Base-by-base conservation (phyloP, 2,329 filamentous ascomycete genomes). In the Ascochyta rabiei region DNA sequence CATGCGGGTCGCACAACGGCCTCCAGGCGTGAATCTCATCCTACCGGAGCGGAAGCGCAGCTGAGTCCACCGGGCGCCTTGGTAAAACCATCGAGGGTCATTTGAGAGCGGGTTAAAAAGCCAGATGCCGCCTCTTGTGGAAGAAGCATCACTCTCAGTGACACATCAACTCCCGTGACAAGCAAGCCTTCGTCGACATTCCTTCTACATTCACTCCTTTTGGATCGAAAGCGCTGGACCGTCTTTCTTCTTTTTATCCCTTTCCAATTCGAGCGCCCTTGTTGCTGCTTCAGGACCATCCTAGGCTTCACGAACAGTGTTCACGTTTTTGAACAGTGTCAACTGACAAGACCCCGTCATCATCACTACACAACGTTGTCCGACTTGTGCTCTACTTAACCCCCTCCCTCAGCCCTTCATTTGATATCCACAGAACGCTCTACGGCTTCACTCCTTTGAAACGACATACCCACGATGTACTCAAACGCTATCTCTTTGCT, bases 101-200 rank as follows among this genome's bases (percentile, higher is more conserved):
- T 50, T 48, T 51, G 48, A 6, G 38, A 33, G 49, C 43, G 43
- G 51, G 53, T 67, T 66, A 65, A 65, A 65, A 66, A 60, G 56
- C 57, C 52, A 57, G 34, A 56, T 40, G 46, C 54, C 54, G 54
- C 60, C 56, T 55, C 39, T 57, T 58, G 38, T 56, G 61, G 57
- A 61, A 62, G 47, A 55, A 35, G 45, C 60, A 60, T 63, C 63
- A 64, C 64, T 64, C 53, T 55, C 59, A 47, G 63, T 64, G 62
- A 63, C 60, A 66, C 62, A 60, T 60, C 52, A 37, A 63, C 60
- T 53, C 62, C 61, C 57, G 53, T 62, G 62, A 68, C 66, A 68
- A 67, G 68, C 69, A 60, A 71, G 69, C 60, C 66, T 68, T 71
- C 52, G 59, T 67, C 61, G 37, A 64, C 53, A 57, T 67, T 67